Conservation (phyloP, 2,329 filamentous ascomycete species). For the Botryosphaeria agaves region DNA sequence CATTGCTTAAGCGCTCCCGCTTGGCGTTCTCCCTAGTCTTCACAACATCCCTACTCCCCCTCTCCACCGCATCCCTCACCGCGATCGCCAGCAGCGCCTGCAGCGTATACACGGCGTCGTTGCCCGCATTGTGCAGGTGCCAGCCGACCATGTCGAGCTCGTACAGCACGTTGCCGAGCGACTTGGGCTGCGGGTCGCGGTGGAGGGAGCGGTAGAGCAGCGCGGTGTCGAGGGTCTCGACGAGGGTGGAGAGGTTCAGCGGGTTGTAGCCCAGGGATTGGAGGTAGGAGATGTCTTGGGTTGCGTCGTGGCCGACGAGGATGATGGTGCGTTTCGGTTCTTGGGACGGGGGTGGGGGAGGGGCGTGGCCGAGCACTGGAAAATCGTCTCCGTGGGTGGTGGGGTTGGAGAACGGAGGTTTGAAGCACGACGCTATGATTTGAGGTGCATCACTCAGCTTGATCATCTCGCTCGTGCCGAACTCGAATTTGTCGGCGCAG, state of each 20-base stretch:
- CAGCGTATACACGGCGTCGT: conserved; percentile 69
- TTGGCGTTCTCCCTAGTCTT: conserved; percentile 9
- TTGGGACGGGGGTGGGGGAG: neutral
- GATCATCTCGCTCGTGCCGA: conserved; percentile 46
- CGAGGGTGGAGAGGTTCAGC: conserved; percentile 32
- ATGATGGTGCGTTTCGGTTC: conserved; percentile 40
- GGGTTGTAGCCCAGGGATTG: conserved; percentile 45
- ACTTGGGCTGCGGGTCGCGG: conserved; percentile 33
- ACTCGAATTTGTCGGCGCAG: conserved; percentile 57
- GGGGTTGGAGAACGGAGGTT: conserved; percentile 31
- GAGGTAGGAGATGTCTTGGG: conserved; percentile 52
- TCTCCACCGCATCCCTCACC: conserved; percentile 21
- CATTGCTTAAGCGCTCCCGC: conserved; percentile 10
- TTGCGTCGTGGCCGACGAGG: conserved; percentile 61
- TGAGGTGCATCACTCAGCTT: conserved; percentile 24
- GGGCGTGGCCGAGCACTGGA: conserved; percentile 1
- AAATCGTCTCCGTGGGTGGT: conserved; percentile 1
- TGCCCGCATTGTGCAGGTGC: conserved; percentile 72
- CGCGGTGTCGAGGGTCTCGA: conserved; percentile 57
- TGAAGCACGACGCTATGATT: conserved; percentile 36
- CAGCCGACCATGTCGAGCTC: conserved; percentile 45
- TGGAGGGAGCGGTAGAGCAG: conserved; percentile 37
- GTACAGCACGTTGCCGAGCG: conserved; percentile 42
- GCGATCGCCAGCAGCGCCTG: conserved; percentile 52
- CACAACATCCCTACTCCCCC: conserved; percentile 10